Evolutionary conservation across 129 eudicot species (phyloP), one percentile per base, ranked within the genome.

Genomic region (Ambrosia trifida): DNA sequence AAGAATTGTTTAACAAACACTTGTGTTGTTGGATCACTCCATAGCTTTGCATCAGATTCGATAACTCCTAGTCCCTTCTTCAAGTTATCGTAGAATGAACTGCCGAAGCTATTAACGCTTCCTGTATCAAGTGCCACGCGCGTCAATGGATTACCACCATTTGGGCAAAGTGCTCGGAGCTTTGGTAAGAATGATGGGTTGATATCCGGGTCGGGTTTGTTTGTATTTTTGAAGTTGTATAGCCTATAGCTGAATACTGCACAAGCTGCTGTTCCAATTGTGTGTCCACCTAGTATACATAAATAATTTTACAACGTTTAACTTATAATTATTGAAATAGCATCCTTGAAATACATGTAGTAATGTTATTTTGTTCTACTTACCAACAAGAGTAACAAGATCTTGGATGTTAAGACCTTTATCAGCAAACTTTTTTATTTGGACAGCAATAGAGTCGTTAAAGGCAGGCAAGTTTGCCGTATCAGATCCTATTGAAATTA

Each of bases 321-420:
- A 57, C 38, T 20, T 30, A n/a, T 57, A 7, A 30, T 30, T 33
- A 60, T 3, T 0, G 4, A 7, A 10, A 52, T 9, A 52, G 5
- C 31, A 7, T 52, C 17, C 11, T 40, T 40, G 44, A 40, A 17
- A 7, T 18, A 19, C 3, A 17, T 2, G 52, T 45, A 7, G 19
- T 56, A 20, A 59, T 24, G 7, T 16, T n/a, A 19, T 8, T 57
- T 49, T 18, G 41, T 2, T 35, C 12, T 13, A 58, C 84, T 79
- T 85, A 88, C 96, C 97, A 5, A 91, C 89, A 44, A 91, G 88
- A 32, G 87, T 73, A 62, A 91, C 93, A 57, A 88, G 86, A 74
- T 91, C 97, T 80, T 85, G 84, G 1, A 78, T 41, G 70, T 78
- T 81, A 45, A 91, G 85, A 9, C 83, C 84, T 73, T 84, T 84